Conservation (phyloP, 306 rosid genomes). For the Rosa multiflora region DNA sequence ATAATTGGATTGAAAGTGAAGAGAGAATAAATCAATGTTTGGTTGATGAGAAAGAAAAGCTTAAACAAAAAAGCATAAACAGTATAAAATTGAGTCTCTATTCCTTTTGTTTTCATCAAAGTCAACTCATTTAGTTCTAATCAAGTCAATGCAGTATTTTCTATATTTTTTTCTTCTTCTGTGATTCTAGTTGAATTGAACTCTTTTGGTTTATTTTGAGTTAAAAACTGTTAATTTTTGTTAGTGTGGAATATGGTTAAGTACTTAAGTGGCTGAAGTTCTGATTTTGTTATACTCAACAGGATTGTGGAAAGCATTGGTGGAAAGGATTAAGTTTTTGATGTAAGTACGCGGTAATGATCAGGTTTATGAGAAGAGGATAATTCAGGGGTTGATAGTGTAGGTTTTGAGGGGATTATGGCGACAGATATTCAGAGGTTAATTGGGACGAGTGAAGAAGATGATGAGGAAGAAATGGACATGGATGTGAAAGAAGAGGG, state of each 20-base stretch:
- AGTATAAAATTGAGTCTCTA: background rate
- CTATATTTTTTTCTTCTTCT: background rate
- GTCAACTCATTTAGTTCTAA: slow-evolving; percentile 7
- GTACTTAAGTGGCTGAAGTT: background rate
- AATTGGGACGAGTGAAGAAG: slow-evolving; percentile 80
- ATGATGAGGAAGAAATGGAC: slow-evolving; percentile 87
- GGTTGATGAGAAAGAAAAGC: background rate
- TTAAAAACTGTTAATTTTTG: background rate
- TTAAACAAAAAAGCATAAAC: background rate
- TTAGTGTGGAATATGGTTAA: background rate
- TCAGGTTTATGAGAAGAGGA: slow-evolving; percentile 19
- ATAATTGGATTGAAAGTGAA: background rate
- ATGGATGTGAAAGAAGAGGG: slow-evolving; percentile 92
- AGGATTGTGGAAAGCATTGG: background rate
- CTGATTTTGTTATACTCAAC: background rate
- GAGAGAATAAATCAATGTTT: background rate
- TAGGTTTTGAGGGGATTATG: slow-evolving; percentile 47
- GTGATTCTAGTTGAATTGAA: background rate
- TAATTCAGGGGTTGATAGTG: slow-evolving; percentile 5
- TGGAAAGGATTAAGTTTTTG: background rate
- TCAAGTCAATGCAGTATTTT: background rate
- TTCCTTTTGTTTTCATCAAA: background rate
- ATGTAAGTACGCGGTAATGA: background rate
- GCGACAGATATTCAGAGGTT: slow-evolving; percentile 75
- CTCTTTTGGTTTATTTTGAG: background rate